phyloP scores from a whole-genome alignment of 176 grass and related monocot species.

The Bolboschoenus planiculmis region DNA sequence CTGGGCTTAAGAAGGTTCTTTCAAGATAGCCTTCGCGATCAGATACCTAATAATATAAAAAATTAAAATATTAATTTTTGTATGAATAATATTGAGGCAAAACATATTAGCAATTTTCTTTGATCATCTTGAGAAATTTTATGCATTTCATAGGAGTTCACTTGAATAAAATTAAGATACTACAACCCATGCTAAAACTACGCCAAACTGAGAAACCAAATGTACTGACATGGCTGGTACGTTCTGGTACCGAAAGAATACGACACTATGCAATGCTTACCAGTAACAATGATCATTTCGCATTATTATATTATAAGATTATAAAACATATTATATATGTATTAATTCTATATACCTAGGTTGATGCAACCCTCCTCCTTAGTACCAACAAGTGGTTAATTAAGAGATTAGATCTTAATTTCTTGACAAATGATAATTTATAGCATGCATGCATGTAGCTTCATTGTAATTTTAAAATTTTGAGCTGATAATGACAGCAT shows the following conservation, averaged over 20 bases:
- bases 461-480: neutral
- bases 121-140: neutral
- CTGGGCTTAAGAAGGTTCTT: conserved; percentile 88
- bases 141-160: neutral
- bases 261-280: neutral
- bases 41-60: conserved; percentile 52
- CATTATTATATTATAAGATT: neutral
- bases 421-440: neutral
- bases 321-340: neutral
- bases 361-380: neutral
- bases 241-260: neutral
- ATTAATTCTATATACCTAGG: neutral
- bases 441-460: neutral
- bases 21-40: conserved; percentile 83
- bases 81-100: neutral
- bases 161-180: neutral
- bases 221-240: neutral
- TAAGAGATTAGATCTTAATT: neutral
- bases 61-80: conserved; percentile 3
- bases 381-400: neutral
- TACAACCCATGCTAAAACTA: neutral
- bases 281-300: neutral
- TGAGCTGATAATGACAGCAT: neutral
- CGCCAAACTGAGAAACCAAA: neutral
- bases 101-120: neutral